These are phyloP conservation scores for Lentinula raphanica DNA, from an alignment of 768 basidiomycete genomes.

Conservation along the genomic window DNA sequence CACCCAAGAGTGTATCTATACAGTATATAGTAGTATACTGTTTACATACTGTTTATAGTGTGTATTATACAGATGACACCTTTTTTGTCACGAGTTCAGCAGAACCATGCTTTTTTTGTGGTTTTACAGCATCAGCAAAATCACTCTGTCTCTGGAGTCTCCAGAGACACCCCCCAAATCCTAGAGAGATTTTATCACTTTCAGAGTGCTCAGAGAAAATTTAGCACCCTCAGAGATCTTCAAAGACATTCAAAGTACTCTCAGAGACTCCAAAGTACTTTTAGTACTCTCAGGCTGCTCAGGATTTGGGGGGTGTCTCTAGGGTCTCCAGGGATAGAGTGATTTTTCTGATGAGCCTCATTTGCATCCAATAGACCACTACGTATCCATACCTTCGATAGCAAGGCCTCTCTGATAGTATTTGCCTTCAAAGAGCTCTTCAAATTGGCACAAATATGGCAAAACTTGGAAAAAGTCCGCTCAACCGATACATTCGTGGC, in stretches of 20 bases:
- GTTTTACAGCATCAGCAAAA: too few species aligned
- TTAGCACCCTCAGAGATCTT: too few species aligned
- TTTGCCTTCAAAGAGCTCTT: not conserved
- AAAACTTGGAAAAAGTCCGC: not conserved
- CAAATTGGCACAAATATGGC: not conserved
- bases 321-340: too few species aligned
- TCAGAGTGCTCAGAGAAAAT: too few species aligned
- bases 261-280: too few species aligned
- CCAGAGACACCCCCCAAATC: too few species aligned
- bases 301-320: too few species aligned
- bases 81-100: not conserved
- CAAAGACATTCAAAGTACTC: too few species aligned
- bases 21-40: constrained; percentile 14
- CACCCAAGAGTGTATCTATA: constrained; percentile 13
- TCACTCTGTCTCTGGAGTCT: too few species aligned
- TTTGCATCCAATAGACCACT: not conserved
- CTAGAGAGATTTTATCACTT: too few species aligned
- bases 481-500: not conserved
- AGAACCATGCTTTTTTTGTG: not conserved
- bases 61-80: not conserved
- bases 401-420: not conserved
- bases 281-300: too few species aligned
- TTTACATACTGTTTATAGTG: constrained; percentile 9
- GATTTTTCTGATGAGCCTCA: not conserved
- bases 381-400: not conserved